Evolutionary conservation across 83 land plant genomes (phyloP), one percentile per base, ranked within the genome.

Genomic region (Picea abies): DNA sequence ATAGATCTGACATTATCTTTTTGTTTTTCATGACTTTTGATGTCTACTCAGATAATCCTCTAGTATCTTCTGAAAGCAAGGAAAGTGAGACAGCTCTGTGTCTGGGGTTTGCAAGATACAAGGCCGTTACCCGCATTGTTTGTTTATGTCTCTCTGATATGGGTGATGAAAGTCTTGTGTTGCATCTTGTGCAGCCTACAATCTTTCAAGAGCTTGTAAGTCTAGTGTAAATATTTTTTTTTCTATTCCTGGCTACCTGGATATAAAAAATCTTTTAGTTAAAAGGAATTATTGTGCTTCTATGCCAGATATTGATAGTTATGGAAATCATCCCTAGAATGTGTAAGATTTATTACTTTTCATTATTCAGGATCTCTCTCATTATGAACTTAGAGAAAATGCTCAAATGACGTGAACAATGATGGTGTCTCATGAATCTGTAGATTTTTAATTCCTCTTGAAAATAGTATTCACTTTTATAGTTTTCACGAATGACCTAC

Each of bases 81-180:
- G 76, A 71, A 71, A 35, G 20, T 71, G 76, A 71, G 37, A 41
- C 52, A 6, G 76, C 17, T 22, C 2, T 20, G 3, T 37, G 76
- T 71, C 9, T 71, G 19, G 76, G 49, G 22, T 71, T 71, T 71
- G 76, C 49, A 41, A 71, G 47, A 41, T 71, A 71, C 0, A 71
- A 71, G 76, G 52, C 41, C 6, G 8, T 71, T 35, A 41, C 76
- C 19, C 52, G 52, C 49, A 39, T 39, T 19, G 76, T 71, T 71
- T 71, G 76, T 71, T 35, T 71, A 20, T 71, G 76, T 71, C 76
- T 71, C 49, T 71, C 76, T 0, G 76, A 71, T 19, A 17, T 71
- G 76, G 76, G 76, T 1, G 44, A 71, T 71, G 76, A 71, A 39
- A 71, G 44, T 71, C 20, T 71, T 71, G 76, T 71, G 76, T 17